Percentiles rank a stretch among this genome's conserved stretches.
Conservation (phyloP, 176 grass and related monocot species). For the Oryza longistaminata region DNA sequence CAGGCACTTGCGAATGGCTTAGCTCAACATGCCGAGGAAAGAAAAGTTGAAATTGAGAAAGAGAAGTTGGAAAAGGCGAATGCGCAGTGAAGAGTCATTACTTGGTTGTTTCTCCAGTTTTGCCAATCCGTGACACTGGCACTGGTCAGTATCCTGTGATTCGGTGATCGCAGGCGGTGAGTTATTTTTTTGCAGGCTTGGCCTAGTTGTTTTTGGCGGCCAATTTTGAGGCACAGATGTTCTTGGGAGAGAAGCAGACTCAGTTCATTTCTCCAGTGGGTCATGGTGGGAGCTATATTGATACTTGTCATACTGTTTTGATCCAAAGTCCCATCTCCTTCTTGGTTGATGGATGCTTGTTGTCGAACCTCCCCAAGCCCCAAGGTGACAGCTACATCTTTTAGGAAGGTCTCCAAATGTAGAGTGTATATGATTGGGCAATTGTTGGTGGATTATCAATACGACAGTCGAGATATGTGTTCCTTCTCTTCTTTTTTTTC, state of each 20-base stretch:
- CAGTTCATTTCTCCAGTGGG: constrained; percentile 19
- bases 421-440: constrained; percentile 53
- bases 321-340: background rate
- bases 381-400: background rate
- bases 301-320: constrained; percentile 31
- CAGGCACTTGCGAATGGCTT: constrained; percentile 69
- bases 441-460: constrained; percentile 15
- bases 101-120: constrained; percentile 35
- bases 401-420: constrained; percentile 26
- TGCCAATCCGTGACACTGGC: constrained; percentile 9
- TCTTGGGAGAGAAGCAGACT: constrained; percentile 17
- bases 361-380: constrained; percentile 5
- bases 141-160: constrained; percentile 21
- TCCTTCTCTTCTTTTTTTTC: background rate
- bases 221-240: constrained; percentile 39
- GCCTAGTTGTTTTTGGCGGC: constrained; percentile 33
- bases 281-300: constrained; percentile 3
- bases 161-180: constrained; percentile 22
- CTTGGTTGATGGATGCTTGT: constrained; percentile 17
- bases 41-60: constrained; percentile 77
- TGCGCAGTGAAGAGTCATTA: constrained; percentile 24
- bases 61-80: constrained; percentile 72
- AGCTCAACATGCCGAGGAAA: constrained; percentile 69
- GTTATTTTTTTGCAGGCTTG: constrained; percentile 35
- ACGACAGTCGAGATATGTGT: background rate